Conservation (phyloP, 1,284 basidiomycete species). For the Cryptococcus wingfieldii region DNA sequence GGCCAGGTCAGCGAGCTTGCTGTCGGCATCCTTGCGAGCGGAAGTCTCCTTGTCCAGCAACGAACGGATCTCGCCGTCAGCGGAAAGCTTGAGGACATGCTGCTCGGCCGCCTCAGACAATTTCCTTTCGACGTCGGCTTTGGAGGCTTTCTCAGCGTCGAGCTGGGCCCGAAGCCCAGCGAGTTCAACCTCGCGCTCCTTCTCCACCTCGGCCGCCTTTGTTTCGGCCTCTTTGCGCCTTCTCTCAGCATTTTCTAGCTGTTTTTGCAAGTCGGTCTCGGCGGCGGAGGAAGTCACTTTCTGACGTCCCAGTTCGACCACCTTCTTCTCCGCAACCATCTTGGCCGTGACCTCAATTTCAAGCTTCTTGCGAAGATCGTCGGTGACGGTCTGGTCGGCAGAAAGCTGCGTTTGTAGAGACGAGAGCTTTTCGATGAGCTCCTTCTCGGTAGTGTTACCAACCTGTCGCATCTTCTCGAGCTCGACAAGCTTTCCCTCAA, state of each 20-base stretch:
- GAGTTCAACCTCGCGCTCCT: neutral
- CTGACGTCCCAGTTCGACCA: neutral
- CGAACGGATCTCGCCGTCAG: neutral
- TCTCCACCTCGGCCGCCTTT: neutral
- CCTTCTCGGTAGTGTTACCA: constrained; percentile 1
- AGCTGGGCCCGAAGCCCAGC: neutral
- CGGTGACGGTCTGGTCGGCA: neutral
- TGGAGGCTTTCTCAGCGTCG: neutral
- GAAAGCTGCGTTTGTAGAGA: neutral
- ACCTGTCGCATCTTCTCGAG: neutral
- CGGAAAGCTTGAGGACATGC: neutral
- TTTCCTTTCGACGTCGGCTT: neutral
- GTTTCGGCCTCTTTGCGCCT: constrained; percentile 1
- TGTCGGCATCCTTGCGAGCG: constrained; percentile 2
- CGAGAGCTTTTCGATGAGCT: neutral
- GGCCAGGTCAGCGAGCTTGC: neutral
- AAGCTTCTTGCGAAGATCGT: neutral
- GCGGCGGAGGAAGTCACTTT: neutral
- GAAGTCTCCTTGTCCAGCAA: neutral
- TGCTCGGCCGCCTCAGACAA: neutral
- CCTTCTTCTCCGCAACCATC: constrained; percentile 1
- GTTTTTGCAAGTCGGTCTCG: neutral
- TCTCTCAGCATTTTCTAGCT: neutral
- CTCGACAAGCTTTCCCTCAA: constrained; percentile 6
- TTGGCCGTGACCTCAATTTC: neutral